Base-by-base conservation (phyloP, 2,329 filamentous ascomycete genomes). In the Lachnum nothofagi region DNA sequence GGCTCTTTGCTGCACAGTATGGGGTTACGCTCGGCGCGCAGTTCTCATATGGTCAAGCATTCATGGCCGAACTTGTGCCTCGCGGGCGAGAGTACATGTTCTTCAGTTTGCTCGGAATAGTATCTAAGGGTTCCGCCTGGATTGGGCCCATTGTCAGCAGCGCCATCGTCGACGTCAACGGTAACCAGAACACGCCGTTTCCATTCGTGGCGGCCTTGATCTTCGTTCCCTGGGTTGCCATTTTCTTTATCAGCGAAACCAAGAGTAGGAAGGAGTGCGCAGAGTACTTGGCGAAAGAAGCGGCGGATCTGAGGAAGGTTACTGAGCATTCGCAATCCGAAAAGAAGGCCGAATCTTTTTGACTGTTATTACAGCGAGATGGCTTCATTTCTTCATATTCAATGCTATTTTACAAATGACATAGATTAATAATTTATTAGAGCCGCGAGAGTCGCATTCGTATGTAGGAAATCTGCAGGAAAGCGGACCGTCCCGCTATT, bases 1-100 rank as follows among this genome's bases (percentile, higher is more conserved):
- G 62, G 62, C 33, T 62, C n/a, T 63, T 62, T 40, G 49, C 53
- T 25, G 57, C 55, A 8, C 51, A 54, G 22, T 64, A 52, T 20
- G 61, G 62, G n/a, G 49, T 63, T 14, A 60, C 56, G 1, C 22
- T 61, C 1, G 62, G 61, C 4, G 49, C 58, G 4, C 60, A 64
- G 37, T 64, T 60, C 33, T 59, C 60, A 6, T 65, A 65, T 35
- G 60, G 61, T 10, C 62, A 64, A 49, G 60, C 61, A 3, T 62
- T 63, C 40, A 62, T 65, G 60, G 60, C 60, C 8, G 62, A 65
- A 35, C 42, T 65, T 3, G 59, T 64, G 3, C 62, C 62, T 1
- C 53, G 59, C 3, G 62, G 62, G 17, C 49, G 61, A 35, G 61
- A 65, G 25, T 64, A 63, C 37, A 53, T 64, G 53, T 65, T 65